Evolutionary conservation across 345 rosid species (phyloP), one percentile per base, ranked within the genome.

Genomic region (Moricandia arvensis): DNA sequence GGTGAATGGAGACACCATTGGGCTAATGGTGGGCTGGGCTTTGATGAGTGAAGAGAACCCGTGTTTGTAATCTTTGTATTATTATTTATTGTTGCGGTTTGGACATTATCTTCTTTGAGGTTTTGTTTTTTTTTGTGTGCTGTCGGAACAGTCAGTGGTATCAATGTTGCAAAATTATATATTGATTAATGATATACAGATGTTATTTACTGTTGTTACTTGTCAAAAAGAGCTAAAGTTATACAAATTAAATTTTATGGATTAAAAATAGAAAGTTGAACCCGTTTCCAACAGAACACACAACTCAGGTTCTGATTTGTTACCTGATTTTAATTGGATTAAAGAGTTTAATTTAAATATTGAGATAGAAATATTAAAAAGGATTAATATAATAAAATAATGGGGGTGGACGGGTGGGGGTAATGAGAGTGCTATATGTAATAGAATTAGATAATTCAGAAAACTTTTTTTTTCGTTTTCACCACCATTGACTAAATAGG

Each of bases 1-100:
- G 74, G 75, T 9, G 96, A 92, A 68, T 95, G 98, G 99, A 84
- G 64, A 76, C 81, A 85, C 61, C 90, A 93, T 69, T 45, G 65
- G 49, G 15, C 12, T 35, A 63, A 6, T 54, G 49, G 59, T 69
- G 30, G 49, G 21, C 45, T 41, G 5, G 51, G 38, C 51, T 35
- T 47, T 37, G 1, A 68, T 29, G 49, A 54, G 38, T 76, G 79
- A 49, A 31, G 7, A 26, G n/a, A 21, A 13, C 4, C 9, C 6
- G 17, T 16, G 7, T 62, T 31, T 62, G 66, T 62, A 62, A 24
- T 43, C 49, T 54, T 69, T 75, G 64, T 69, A 69, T 37, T 18
- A 30, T 75, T 68, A 16, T 51, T 47, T 60, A 37, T 66, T 66
- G 66, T 65, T 6, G 16, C 15, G 1, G 8, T 21, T 1, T 1